Evolutionary conservation across 257 asterid genomes (phyloP).

Genomic region (Nicotiana attenuata): DNA sequence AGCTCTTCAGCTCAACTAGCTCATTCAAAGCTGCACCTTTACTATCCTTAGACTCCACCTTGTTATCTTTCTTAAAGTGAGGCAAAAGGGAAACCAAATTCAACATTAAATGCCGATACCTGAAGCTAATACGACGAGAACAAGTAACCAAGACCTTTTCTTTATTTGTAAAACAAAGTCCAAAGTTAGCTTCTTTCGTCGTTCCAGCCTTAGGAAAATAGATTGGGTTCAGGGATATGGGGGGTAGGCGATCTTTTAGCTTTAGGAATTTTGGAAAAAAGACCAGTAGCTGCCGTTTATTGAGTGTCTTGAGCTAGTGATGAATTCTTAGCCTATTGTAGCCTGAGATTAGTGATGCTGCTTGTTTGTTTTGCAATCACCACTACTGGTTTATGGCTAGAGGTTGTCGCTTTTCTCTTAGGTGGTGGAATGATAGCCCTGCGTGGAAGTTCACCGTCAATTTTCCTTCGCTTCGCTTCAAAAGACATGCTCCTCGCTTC

Average conservation of each 20-base stretch:
- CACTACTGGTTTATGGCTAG: constrained; percentile 13
- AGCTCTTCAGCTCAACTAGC: constrained; percentile 86
- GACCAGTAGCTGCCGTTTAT: too few relatives aligned
- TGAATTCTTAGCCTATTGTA: constrained; percentile 44
- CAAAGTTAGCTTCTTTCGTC: constrained; percentile 11
- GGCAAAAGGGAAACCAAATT: constrained; percentile 86
- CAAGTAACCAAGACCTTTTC: constrained; percentile 89
- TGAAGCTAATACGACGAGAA: constrained; percentile 83
- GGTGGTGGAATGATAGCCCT: constrained; percentile 7
- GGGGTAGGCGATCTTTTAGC: too few relatives aligned
- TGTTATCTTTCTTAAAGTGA: constrained; percentile 87
- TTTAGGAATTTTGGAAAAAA: too few relatives aligned
- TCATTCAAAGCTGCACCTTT: constrained; percentile 90
- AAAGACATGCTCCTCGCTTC: constrained; percentile 2
- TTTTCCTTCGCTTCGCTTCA: constrained; percentile 40
- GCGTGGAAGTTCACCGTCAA: constrained; percentile 19
- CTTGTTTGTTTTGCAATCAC: constrained; percentile 25
- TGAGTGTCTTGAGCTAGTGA: constrained; percentile 76
- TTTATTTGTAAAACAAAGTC: constrained; percentile 50
- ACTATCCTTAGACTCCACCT: constrained; percentile 81
- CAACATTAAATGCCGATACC: constrained; percentile 98
- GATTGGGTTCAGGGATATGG: too few relatives aligned
- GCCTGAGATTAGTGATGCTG: constrained; percentile 15
- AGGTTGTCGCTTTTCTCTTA: not conserved
- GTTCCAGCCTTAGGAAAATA: too few relatives aligned